Percentiles rank a stretch among this genome's conserved stretches.
Conservation (phyloP, 495 filamentous ascomycete genomes). For the Penicillium silybi region DNA sequence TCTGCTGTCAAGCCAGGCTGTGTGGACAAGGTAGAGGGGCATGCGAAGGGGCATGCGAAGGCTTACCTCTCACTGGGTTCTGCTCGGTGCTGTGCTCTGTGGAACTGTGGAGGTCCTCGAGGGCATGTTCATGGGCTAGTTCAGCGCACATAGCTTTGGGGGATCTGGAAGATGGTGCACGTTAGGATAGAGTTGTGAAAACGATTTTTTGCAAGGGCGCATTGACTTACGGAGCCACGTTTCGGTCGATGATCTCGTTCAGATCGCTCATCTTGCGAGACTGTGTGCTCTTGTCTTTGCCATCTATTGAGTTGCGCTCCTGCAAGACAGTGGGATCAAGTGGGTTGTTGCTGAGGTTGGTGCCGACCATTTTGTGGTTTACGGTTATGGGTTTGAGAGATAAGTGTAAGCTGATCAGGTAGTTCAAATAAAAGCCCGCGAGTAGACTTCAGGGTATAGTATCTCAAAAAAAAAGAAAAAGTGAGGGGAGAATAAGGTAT, state of each 20-base stretch:
- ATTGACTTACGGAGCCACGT: conserved; percentile 24
- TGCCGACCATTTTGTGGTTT: conserved; percentile 15
- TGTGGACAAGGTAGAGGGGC: background rate
- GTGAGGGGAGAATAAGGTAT: background rate
- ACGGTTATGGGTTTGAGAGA: background rate
- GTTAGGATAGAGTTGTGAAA: background rate
- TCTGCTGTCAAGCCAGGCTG: background rate
- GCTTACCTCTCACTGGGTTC: conserved; percentile 8
- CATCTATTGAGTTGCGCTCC: conserved; percentile 8
- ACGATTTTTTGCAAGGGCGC: background rate
- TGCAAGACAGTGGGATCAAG: conserved; percentile 17
- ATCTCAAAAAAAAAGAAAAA: background rate
- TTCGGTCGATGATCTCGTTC: conserved; percentile 11
- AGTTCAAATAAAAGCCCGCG: background rate
- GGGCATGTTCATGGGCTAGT: conserved; percentile 25
- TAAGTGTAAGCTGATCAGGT: background rate
- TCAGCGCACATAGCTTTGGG: conserved; percentile 19
- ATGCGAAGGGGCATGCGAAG: background rate
- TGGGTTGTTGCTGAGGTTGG: conserved; percentile 15
- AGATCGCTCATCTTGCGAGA: conserved; percentile 8
- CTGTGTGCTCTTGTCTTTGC: background rate
- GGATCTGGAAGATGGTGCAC: conserved; percentile 7
- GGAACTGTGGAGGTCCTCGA: conserved; percentile 21
- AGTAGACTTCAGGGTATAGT: background rate
- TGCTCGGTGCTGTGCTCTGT: conserved; percentile 15